Base-by-base conservation (phyloP, 768 basidiomycete species). In the Mycena metata region DNA sequence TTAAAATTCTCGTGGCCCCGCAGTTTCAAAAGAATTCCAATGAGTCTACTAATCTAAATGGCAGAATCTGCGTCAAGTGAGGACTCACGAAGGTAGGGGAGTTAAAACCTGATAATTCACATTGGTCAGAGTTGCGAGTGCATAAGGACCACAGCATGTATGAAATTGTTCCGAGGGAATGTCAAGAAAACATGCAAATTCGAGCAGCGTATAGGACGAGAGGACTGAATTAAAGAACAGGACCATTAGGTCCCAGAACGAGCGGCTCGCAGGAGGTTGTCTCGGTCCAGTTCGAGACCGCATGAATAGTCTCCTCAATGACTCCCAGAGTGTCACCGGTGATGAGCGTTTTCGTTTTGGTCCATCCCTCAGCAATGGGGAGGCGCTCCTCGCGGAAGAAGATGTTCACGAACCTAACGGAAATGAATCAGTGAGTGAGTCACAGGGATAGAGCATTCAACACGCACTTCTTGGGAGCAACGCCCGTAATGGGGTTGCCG, bases 371-470 rank as follows among this genome's bases (percentile, higher is more conserved):
- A 0, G 42, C 54, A 42, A 66, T 35, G 2, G 69, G 69, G 17
- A 70, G 60, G 30, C 65, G 64, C 26, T 70, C 69, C 30, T 70
- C 69, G 11, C 69, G 57, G 69, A 70, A 70, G 54, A 57, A 58
- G 39, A 66, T 60, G 7, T 66, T 45, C 15, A 66, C 57, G 57
- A 43, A 66, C 21, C 57, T 66, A 30, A 23, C 17, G 7, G 15
- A 41, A 23, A 2, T n/a, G 41, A 63, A 52, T 43, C 16, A 33
- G 45, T 33, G 26, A 54, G 21, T 21, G 46, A 47, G 8, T 6
- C 12, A 17, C 30, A 16, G 21, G 2, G 9, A 30, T 30, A 30
- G 39, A 39, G 9, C 54, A 43, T 10, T 23, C 16, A 16, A 36
- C 26, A 62, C 52, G 2, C 11, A 70, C 64, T 70, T 23, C 54